Evolutionary conservation across 441 rosid species (phyloP).

Genomic region (Syzygium malaccense): DNA sequence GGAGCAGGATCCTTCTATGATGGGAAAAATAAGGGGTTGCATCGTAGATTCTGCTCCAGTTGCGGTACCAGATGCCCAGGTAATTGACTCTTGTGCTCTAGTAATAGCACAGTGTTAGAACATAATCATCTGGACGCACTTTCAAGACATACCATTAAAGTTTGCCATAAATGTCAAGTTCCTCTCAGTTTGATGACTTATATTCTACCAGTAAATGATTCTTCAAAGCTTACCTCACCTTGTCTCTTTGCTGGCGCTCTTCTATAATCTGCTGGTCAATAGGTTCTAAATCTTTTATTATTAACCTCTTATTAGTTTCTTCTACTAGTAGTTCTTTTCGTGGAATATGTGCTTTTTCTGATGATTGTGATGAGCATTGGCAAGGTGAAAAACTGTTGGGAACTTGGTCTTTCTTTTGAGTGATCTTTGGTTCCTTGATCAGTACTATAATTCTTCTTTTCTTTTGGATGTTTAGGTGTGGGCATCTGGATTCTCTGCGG

Average conservation of each 20-base stretch:
- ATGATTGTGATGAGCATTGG: not conserved
- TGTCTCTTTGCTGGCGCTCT: not conserved
- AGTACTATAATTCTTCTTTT: not conserved
- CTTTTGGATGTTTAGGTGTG: slow-evolving; percentile 49
- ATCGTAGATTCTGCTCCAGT: slow-evolving; percentile 98
- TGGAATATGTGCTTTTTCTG: not conserved
- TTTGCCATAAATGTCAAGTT: not conserved
- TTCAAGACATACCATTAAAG: not conserved
- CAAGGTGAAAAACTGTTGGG: not conserved
- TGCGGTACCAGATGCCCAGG: slow-evolving; percentile 93
- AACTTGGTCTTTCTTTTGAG: not conserved
- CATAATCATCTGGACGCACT: not conserved
- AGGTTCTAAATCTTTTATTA: not conserved
- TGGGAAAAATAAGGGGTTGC: slow-evolving; percentile 74
- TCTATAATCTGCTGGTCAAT: not conserved
- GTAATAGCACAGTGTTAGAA: not conserved
- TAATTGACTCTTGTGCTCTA: slow-evolving; percentile 20
- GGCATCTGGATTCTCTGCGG: slow-evolving; percentile 97
- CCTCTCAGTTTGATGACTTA: not conserved
- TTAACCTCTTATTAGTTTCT: not conserved
- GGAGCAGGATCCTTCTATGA: slow-evolving; percentile 59
- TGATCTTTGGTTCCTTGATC: not conserved
- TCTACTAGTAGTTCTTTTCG: not conserved
- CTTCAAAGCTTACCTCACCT: not conserved
- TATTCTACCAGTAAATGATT: not conserved